These are phyloP conservation scores for Alternaria ethzedia DNA, from an alignment of 2,329 filamentous ascomycete species.

Conservation along the genomic window DNA sequence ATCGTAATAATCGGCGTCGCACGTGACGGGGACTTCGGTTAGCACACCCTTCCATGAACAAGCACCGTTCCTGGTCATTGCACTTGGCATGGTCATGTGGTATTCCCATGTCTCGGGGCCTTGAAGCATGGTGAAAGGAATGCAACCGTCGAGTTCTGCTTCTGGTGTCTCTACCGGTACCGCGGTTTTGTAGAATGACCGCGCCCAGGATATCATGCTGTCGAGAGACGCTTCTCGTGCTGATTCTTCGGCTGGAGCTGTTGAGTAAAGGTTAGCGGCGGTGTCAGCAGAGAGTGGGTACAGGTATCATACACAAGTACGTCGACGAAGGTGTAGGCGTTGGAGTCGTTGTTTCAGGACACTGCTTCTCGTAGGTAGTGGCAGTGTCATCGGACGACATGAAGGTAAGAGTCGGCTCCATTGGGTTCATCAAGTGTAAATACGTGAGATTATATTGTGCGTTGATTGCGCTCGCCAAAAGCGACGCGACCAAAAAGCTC, in stretches of 20 bases:
- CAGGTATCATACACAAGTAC: not conserved
- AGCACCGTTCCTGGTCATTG: slow-evolving; percentile 1
- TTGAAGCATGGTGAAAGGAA: slow-evolving; percentile 8
- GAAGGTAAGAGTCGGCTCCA: not conserved
- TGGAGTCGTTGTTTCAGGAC: not conserved
- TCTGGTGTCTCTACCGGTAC: slow-evolving; percentile 36
- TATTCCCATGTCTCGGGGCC: slow-evolving; percentile 9
- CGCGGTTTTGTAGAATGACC: not conserved
- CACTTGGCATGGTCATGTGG: not conserved
- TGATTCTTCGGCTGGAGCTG: not conserved
- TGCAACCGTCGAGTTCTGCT: not conserved
- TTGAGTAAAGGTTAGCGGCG: not conserved
- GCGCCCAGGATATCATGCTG: not conserved
- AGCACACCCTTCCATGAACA: slow-evolving; percentile 11
- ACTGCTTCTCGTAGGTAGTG: slow-evolving; percentile 9
- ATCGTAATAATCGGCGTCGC: not conserved
- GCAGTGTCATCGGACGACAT: slow-evolving; percentile 5
- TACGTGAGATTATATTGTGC: slow-evolving; percentile 9
- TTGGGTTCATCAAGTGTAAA: not conserved
- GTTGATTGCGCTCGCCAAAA: not conserved
- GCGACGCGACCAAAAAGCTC: not conserved
- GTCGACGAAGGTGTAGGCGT: slow-evolving; percentile 40
- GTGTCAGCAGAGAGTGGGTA: too few species aligned
- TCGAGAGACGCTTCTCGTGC: not conserved
- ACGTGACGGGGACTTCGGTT: slow-evolving; percentile 6